Conservation (phyloP, 345 rosid species). For the Ceriops decandra region DNA sequence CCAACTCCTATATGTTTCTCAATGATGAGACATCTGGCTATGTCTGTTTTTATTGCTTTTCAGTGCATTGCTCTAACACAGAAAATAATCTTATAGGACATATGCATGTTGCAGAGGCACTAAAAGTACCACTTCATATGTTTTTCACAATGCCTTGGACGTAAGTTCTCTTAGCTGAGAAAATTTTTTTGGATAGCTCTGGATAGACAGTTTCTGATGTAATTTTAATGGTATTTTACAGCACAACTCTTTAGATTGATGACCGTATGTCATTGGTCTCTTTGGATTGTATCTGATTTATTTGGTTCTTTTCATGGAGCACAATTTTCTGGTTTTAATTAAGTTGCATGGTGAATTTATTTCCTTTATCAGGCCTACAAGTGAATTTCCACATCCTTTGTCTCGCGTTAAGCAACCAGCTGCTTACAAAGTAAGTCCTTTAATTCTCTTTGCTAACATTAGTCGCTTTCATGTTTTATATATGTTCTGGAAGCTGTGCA, state of each 20-base stretch:
- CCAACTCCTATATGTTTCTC: neutral
- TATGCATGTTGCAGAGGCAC: slow-evolving; percentile 48
- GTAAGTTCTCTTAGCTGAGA: slow-evolving; percentile 33
- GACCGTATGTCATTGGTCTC: neutral
- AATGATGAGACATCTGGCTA: neutral
- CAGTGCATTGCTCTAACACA: slow-evolving; percentile 1
- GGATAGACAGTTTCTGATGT: neutral
- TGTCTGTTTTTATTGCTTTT: neutral
- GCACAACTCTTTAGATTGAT: too few relatives aligned
- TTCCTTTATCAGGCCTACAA: slow-evolving; percentile 37
- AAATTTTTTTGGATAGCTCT: neutral
- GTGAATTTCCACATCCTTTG: slow-evolving; percentile 56
- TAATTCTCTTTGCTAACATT: neutral
- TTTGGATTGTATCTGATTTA: neutral
- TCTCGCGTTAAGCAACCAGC: slow-evolving; percentile 49
- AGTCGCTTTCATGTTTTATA: neutral
- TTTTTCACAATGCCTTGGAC: slow-evolving; percentile 67
- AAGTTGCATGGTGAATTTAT: slow-evolving; percentile 8
- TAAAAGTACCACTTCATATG: slow-evolving; percentile 47
- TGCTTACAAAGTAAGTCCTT: slow-evolving; percentile 42
- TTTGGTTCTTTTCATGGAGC: neutral
- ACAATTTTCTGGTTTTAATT: neutral
- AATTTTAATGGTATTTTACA: neutral
- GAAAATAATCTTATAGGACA: slow-evolving; percentile 38
- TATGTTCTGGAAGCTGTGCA: neutral